phyloP scores from a whole-genome alignment of 129 eudicot species.

The Ambrosia artemisiifolia region DNA sequence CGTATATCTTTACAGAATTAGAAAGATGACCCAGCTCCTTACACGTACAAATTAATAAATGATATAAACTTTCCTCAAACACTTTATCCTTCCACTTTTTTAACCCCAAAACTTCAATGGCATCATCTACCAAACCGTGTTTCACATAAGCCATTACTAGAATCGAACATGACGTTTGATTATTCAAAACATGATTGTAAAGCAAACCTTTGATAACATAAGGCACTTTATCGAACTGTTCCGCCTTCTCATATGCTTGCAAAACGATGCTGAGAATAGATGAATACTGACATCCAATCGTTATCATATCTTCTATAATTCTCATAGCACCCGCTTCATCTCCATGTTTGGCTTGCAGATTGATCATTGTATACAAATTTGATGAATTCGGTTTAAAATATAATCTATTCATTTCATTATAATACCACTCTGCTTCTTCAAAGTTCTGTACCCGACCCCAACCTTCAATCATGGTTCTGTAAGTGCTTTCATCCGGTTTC shows the following conservation, averaged over 20 bases:
- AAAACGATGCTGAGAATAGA: constrained; percentile 68
- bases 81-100: constrained; percentile 71
- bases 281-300: constrained; percentile 71
- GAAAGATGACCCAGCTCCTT: constrained; percentile 66
- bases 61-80: constrained; percentile 87
- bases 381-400: constrained; percentile 73
- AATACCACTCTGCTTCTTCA: constrained; percentile 56
- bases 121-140: constrained; percentile 54
- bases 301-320: constrained; percentile 63
- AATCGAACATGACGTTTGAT: constrained; percentile 82
- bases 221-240: constrained; percentile 52
- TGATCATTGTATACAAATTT: constrained; percentile 75
- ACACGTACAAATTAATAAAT: constrained; percentile 83
- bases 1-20: constrained; percentile 63
- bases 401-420: constrained; percentile 42
- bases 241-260: constrained; percentile 77
- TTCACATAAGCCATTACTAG: constrained; percentile 84
- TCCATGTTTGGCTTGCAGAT: constrained; percentile 67
- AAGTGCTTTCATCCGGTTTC: constrained; percentile 82
- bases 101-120: constrained; percentile 49
- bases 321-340: constrained; percentile 57
- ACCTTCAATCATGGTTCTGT: constrained; percentile 93
- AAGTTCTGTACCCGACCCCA: constrained; percentile 73
- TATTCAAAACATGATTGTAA: constrained; percentile 52
- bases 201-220: constrained; percentile 51